Evolutionary conservation across 139 green algal genomes (phyloP), one percentile per base, ranked within the genome.

Genomic region (Pseudopediastrum boryanum): DNA sequence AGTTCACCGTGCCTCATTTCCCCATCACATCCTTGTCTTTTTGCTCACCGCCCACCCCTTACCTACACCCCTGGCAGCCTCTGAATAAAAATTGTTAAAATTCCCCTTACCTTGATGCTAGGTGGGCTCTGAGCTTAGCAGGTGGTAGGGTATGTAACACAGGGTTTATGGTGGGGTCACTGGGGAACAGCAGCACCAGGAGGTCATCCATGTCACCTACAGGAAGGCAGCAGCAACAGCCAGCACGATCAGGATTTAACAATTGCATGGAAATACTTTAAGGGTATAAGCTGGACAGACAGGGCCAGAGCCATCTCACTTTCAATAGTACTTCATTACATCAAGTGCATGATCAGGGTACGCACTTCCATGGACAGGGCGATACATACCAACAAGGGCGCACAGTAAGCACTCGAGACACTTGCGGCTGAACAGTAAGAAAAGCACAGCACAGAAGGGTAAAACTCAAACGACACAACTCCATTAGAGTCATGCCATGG

Each of bases 151-250:
- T 29, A 7, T 59, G 19, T 80, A 80, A 71, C 25, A 25, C 42
- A 19, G 39, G 31, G 25, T 43, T 41, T 39, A 51, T 69, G 16
- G 70, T 38, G 10, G 43, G 12, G 59, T 58, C 39, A 4, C 79
- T 67, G 39, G 82, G 82, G 43, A 86, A 86, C 41, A 86, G 43
- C 50, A 78, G 33, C 46, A 41, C 67, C 27, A 89, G 10, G 59
- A 89, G 61, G 61, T 89, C 81, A 64, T 89, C 84, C 48, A 89
- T 83, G 62, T 89, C 84, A 4, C 84, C 84, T 85, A 54, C 63
- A 66, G 35, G 21, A 4, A 23, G 10, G 23, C 27, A 41, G 29
- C 39, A 71, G 52, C 52, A 69, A 8, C 38, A 64, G 5, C 13
- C 65, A 31, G 27, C 70, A 65, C 10, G 12, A n/a, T n/a, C n/a